phyloP scores from a whole-genome alignment of 2,329 filamentous ascomycete genomes.

The Sporothrix inflata region DNA sequence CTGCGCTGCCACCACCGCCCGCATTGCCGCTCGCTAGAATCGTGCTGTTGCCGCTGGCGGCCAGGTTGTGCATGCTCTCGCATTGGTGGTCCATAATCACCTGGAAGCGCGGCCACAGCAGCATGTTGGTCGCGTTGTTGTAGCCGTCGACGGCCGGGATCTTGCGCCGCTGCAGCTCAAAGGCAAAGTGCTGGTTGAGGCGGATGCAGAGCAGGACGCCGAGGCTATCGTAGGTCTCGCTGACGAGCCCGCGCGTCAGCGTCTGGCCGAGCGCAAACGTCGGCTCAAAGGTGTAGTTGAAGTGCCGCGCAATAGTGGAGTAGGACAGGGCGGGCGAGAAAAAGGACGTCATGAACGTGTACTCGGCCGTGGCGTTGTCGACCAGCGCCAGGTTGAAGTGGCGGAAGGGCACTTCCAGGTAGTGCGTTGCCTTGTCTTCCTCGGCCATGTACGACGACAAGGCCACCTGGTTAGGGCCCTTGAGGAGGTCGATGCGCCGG shows the following conservation, averaged over 20 bases:
- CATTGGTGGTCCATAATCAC: conserved; percentile 91
- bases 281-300: conserved; percentile 85
- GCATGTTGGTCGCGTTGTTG: conserved; percentile 93
- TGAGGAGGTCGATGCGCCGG: conserved; percentile 80
- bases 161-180: conserved; percentile 88
- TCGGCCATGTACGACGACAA: conserved; percentile 88
- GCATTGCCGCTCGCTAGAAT: conserved; percentile 38
- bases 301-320: conserved; percentile 77
- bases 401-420: conserved; percentile 86
- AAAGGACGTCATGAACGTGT: conserved; percentile 88
- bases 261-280: conserved; percentile 82
- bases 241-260: conserved; percentile 75
- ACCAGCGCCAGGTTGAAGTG: conserved; percentile 93
- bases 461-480: conserved; percentile 71
- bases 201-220: conserved; percentile 90
- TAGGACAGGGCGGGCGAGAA: conserved; percentile 79
- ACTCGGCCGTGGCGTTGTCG: conserved; percentile 93
- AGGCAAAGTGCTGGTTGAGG: conserved; percentile 90
- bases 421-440: conserved; percentile 78
- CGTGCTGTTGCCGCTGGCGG: conserved; percentile 42
- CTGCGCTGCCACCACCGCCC: conserved; percentile 44
- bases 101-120: conserved; percentile 94
- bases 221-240: conserved; percentile 79
- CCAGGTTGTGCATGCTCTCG: conserved; percentile 75
- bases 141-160: conserved; percentile 88